Conservation (phyloP, 371 early-diverging fungal species). For the Mortierella sp. region DNA sequence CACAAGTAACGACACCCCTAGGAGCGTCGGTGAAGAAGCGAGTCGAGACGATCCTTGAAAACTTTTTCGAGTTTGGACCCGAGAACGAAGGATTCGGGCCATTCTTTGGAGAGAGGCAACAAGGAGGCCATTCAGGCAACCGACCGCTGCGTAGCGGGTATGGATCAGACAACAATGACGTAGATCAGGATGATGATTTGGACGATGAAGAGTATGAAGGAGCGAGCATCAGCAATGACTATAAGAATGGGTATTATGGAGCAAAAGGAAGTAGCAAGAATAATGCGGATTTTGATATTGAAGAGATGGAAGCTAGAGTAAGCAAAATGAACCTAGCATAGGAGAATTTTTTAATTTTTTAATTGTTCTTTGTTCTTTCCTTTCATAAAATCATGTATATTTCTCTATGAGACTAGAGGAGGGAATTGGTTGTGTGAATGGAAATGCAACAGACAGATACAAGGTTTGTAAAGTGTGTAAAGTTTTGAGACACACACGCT, state of each 20-base stretch:
- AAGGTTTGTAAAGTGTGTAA: too few relatives aligned
- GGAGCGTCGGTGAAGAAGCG: conserved; percentile 49
- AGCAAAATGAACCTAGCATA: conserved; percentile 44
- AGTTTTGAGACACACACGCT: too few relatives aligned
- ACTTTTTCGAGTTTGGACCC: conserved; percentile 54
- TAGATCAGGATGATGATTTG: conserved; percentile 42
- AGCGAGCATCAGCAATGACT: neutral
- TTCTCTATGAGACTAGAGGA: too few relatives aligned
- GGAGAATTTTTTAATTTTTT: neutral
- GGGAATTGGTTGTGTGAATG: too few relatives aligned
- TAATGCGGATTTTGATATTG: conserved; percentile 45
- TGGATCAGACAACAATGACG: conserved; percentile 32
- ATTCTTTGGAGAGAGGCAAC: conserved; percentile 41
- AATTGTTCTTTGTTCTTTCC: neutral
- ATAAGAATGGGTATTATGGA: conserved; percentile 25
- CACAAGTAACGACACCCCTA: conserved; percentile 9
- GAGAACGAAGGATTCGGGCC: conserved; percentile 55
- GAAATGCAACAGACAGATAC: too few relatives aligned
- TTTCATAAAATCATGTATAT: too few relatives aligned
- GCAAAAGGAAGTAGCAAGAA: conserved; percentile 4
- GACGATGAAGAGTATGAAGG: conserved; percentile 35
- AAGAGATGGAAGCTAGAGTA: conserved; percentile 51
- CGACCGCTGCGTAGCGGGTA: conserved; percentile 27
- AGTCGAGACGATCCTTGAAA: conserved; percentile 51
- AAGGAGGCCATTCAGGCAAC: neutral